Evolutionary conservation across 106 monocot species (phyloP), one percentile per base, ranked within the genome.

Genomic region (Vanilla planifolia): DNA sequence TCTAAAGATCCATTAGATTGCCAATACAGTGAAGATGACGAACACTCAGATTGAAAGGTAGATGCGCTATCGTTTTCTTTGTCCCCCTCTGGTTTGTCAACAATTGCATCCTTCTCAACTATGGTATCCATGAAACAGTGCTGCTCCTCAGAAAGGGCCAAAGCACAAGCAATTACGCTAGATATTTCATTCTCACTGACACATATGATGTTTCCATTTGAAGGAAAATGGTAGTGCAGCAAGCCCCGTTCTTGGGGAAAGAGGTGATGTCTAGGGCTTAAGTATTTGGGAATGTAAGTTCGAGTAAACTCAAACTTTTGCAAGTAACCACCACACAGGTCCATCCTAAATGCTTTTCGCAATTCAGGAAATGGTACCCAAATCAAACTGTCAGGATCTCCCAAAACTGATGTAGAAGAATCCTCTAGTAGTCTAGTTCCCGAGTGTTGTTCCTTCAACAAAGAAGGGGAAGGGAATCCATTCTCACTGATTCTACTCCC

Each of bases 81-180:
- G 7, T 79, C 75, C 25, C 62, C 25, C 6, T 80, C 60, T 55
- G 22, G 39, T 66, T 67, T 77, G 4, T 69, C 66, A 43, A 57
- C 73, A 3, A 48, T 2, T 51, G 32, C 43, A 51, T 80, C 80
- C 61, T 70, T 80, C 43, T 59, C 67, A 44, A 43, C 37, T 29
- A 3, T 50, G n/a, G 32, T 47, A 55, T 46, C 42, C 29, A 20
- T 17, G 20, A 35, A 57, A 35, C 34, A 35, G 21, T 35, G 33
- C 19, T 71, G 70, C n/a, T 79, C 68, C 47, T 82, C 76, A 35
- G 60, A 72, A 26, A 71, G 29, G 0, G 71, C 58, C 16, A 86
- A 40, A 21, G 77, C 80, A 47, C 77, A 87, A 24, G 86, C 77
- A 70, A 92, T 84, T 20, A 87, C 67, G 74, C 87, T 92, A n/a